These are phyloP conservation scores for Hydnomerulius pinastri DNA, from an alignment of 768 basidiomycete genomes.

Conservation along the genomic window DNA sequence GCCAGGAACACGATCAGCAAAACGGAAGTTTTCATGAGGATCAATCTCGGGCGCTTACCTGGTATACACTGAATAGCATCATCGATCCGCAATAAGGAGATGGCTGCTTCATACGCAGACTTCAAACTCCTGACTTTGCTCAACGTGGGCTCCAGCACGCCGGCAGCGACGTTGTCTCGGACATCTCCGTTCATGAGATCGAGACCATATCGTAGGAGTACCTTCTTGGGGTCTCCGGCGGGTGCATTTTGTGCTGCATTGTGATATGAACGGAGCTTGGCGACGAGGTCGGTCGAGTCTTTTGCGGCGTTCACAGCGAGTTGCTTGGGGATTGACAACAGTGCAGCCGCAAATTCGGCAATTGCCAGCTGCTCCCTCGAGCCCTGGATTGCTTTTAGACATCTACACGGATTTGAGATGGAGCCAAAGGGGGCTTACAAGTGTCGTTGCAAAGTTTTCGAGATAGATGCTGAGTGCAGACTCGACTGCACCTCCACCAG, in stretches of 20 bases:
- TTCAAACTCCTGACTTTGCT: slow-evolving; percentile 97
- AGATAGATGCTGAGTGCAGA: slow-evolving; percentile 95
- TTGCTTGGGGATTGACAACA: slow-evolving; percentile 94
- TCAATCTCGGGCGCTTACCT: slow-evolving; percentile 49
- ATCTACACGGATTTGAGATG: background rate
- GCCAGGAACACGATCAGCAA: slow-evolving; percentile 18
- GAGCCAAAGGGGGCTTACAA: slow-evolving; percentile 55
- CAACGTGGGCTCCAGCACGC: slow-evolving; percentile 94
- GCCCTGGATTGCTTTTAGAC: slow-evolving; percentile 55
- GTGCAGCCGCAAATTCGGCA: slow-evolving; percentile 94
- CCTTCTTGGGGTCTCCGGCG: slow-evolving; percentile 88
- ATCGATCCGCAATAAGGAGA: slow-evolving; percentile 92
- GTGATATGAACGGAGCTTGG: slow-evolving; percentile 95
- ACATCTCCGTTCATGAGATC: slow-evolving; percentile 95
- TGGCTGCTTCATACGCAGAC: slow-evolving; percentile 95
- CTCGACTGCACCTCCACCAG: slow-evolving; percentile 97
- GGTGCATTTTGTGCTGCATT: slow-evolving; percentile 95
- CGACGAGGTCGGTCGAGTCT: slow-evolving; percentile 96
- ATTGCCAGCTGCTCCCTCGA: slow-evolving; percentile 98
- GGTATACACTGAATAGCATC: slow-evolving; percentile 92
- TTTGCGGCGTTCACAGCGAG: slow-evolving; percentile 98
- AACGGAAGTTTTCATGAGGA: slow-evolving; percentile 10
- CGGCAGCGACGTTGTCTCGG: slow-evolving; percentile 90
- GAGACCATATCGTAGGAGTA: slow-evolving; percentile 87
- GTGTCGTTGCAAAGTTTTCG: slow-evolving; percentile 97